A percentile compares a stretch with the other conserved stretches of the same genome.
Conservation (phyloP, 352 stramenopile species). For the Phytophthora niederhauseri region DNA sequence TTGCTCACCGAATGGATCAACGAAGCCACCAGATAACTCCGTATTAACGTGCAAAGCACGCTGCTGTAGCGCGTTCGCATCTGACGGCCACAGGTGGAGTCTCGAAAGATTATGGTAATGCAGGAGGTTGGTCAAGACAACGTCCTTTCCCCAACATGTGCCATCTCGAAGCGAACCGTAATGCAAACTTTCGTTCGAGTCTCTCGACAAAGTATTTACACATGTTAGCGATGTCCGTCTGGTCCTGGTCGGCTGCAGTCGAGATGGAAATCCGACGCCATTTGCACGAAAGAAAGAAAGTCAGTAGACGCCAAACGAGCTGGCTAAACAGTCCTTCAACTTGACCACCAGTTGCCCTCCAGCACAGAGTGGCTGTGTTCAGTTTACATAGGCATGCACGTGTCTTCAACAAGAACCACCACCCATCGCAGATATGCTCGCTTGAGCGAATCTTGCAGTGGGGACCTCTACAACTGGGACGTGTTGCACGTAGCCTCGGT, state of each 20-base stretch:
- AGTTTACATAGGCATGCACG: slow-evolving; percentile 3
- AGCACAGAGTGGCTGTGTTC: slow-evolving; percentile 6
- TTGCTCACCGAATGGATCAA: neutral
- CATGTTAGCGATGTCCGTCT: too few species aligned
- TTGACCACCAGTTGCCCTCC: neutral
- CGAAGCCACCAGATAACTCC: slow-evolving; percentile 7
- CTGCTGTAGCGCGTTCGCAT: too few species aligned
- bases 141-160: neutral
- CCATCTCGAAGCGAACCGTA: neutral
- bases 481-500: too few species aligned
- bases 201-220: too few species aligned
- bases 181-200: too few species aligned
- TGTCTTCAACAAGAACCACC: slow-evolving; percentile 12
- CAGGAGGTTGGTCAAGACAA: neutral
- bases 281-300: slow-evolving; percentile 16
- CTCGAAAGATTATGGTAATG: slow-evolving; percentile 21
- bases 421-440: neutral
- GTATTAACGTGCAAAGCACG: slow-evolving; percentile 11
- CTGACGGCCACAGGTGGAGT: neutral
- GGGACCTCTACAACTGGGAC: neutral
- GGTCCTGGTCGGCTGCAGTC: neutral
- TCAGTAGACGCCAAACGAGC: too few species aligned
- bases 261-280: slow-evolving; percentile 1
- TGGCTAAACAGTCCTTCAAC: neutral
- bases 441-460: neutral